A percentile compares a stretch with the other conserved stretches of the same genome.
Conservation (phyloP, 2,329 filamentous ascomycete genomes). For the Scleromitrula shiraiana region DNA sequence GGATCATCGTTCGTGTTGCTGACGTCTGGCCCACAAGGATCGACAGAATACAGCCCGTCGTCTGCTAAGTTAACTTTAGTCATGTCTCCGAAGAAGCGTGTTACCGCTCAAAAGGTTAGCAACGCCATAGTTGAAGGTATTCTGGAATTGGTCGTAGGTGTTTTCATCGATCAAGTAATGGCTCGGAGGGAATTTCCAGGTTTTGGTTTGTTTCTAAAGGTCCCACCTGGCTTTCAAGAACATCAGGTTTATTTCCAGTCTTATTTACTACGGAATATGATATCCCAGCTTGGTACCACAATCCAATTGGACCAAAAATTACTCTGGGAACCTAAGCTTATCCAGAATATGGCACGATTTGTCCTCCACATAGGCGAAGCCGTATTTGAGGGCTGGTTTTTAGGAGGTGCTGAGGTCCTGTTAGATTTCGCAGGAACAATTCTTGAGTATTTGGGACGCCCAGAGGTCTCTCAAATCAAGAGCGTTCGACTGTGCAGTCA, state of each 20-base stretch:
- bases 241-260: slow-evolving; percentile 95
- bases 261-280: slow-evolving; percentile 69
- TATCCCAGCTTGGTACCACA: slow-evolving; percentile 61
- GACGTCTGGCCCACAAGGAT: slow-evolving; percentile 61
- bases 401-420: slow-evolving; percentile 74
- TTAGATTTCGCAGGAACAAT: slow-evolving; percentile 81
- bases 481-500: slow-evolving; percentile 86
- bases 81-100: slow-evolving; percentile 50
- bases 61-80: slow-evolving; percentile 55
- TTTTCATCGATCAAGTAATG: slow-evolving; percentile 82
- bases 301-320: slow-evolving; percentile 65
- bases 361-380: slow-evolving; percentile 77
- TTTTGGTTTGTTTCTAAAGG: slow-evolving; percentile 76
- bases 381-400: slow-evolving; percentile 93
- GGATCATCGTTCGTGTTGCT: slow-evolving; percentile 89
- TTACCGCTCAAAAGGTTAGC: slow-evolving; percentile 44
- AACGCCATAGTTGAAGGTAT: slow-evolving; percentile 69
- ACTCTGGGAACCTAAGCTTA: slow-evolving; percentile 70
- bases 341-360: slow-evolving; percentile 82
- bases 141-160: slow-evolving; percentile 65
- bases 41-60: slow-evolving; percentile 47
- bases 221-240: slow-evolving; percentile 86
- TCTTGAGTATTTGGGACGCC: slow-evolving; percentile 80
- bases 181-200: slow-evolving; percentile 84
- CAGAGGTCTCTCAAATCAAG: slow-evolving; percentile 74